Evolutionary conservation across 306 rosid species (phyloP).

Genomic region (Dalbergia cochinchinensis): DNA sequence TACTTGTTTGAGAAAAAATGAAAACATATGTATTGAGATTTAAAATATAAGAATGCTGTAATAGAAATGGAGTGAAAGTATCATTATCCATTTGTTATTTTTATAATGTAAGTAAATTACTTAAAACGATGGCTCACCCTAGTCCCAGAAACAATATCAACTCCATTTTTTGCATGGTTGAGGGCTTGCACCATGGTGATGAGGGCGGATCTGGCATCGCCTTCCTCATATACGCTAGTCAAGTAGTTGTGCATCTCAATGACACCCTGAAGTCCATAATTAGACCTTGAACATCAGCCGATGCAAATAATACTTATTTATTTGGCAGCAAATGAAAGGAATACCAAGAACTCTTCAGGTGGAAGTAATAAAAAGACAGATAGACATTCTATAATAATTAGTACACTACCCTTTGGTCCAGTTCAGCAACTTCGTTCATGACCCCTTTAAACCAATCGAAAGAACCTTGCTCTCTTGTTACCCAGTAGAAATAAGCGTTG

Average conservation of each 20-base stretch:
- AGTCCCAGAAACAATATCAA: slow-evolving; percentile 94
- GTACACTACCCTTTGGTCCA: slow-evolving; percentile 93
- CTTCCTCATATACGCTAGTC: slow-evolving; percentile 96
- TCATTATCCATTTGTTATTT: background rate
- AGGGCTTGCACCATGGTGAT: slow-evolving; percentile 99
- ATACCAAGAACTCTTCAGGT: slow-evolving; percentile 8
- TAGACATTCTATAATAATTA: slow-evolving; percentile 20
- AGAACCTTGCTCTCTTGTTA: slow-evolving; percentile 90
- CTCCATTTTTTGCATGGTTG: slow-evolving; percentile 94
- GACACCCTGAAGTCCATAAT: slow-evolving; percentile 72
- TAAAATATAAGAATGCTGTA: too few species aligned
- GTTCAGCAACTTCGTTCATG: slow-evolving; percentile 92
- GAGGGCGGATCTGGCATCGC: slow-evolving; percentile 95
- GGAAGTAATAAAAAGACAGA: slow-evolving; percentile 26
- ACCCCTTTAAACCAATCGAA: slow-evolving; percentile 99
- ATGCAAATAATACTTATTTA: slow-evolving; percentile 28
- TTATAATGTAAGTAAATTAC: slow-evolving; percentile 11
- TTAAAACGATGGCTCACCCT: slow-evolving; percentile 60
- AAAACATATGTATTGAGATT: too few species aligned
- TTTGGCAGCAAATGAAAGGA: slow-evolving; percentile 26
- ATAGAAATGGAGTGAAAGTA: background rate
- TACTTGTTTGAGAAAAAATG: too few species aligned
- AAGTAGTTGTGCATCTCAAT: slow-evolving; percentile 98
- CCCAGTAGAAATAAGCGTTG: slow-evolving; percentile 96
- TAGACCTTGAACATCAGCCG: slow-evolving; percentile 37